Percentiles rank a stretch among this genome's conserved stretches.
Conservation (phyloP, 768 basidiomycete species). For the Serendipita sp. region DNA sequence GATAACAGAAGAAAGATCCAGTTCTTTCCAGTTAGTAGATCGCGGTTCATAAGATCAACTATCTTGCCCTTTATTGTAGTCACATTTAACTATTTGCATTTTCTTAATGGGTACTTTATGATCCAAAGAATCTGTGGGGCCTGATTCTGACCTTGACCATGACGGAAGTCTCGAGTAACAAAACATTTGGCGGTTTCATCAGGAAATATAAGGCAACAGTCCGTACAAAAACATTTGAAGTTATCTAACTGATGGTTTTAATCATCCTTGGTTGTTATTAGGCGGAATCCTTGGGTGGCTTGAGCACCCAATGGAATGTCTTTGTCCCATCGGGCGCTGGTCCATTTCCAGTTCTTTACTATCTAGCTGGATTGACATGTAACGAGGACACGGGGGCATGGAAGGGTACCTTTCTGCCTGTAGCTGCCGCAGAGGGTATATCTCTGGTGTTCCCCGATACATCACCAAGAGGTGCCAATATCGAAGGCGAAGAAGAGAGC, state of each 20-base stretch:
- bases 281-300: constrained; percentile 56
- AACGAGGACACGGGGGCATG: constrained; percentile 90
- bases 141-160: not conserved
- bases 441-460: constrained; percentile 94
- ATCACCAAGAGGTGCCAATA: constrained; percentile 78
- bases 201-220: constrained; percentile 50
- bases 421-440: constrained; percentile 67
- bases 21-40: too few relatives aligned
- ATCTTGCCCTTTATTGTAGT: too few relatives aligned
- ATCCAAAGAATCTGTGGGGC: not conserved
- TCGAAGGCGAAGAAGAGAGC: constrained; percentile 60
- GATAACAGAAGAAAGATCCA: too few relatives aligned
- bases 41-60: too few relatives aligned
- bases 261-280: constrained; percentile 17
- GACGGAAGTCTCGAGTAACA: constrained; percentile 47
- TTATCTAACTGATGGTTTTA: not conserved
- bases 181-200: constrained; percentile 64
- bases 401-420: constrained; percentile 83
- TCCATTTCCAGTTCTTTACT: constrained; percentile 59
- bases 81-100: not conserved
- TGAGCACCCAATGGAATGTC: constrained; percentile 68
- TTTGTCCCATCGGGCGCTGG: constrained; percentile 54
- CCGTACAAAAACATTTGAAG: not conserved
- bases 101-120: not conserved
- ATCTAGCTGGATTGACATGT: constrained; percentile 79